phyloP scores from a whole-genome alignment of 176 grass and related monocot species.

The Oryza punctata region DNA sequence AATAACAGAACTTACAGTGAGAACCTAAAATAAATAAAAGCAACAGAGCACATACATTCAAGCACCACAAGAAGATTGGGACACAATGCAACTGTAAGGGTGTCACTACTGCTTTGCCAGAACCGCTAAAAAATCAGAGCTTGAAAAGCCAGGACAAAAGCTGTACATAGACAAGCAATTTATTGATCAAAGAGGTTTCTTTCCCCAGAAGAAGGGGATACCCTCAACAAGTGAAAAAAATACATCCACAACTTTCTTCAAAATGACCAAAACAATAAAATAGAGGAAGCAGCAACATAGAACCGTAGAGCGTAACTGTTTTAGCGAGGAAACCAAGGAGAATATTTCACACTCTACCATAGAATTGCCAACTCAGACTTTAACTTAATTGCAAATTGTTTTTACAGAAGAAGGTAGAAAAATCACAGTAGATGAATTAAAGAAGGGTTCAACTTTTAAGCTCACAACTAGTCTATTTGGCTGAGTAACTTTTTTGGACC shows the following conservation, averaged over 20 bases:
- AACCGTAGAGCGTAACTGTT: not conserved
- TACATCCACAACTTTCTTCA: not conserved
- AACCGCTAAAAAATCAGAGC: conserved; percentile 13
- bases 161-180: not conserved
- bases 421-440: not conserved
- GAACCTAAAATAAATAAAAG: conserved; percentile 15
- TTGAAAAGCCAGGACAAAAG: conserved; percentile 8
- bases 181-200: conserved; percentile 12
- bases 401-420: conserved; percentile 16
- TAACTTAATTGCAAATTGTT: not conserved
- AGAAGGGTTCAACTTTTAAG: conserved; percentile 9
- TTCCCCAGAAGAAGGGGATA: not conserved
- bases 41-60: not conserved
- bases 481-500: not conserved
- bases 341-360: not conserved
- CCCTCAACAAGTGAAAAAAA: not conserved
- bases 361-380: not conserved
- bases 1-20: conserved; percentile 27
- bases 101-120: conserved; percentile 26
- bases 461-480: not conserved
- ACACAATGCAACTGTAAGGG: conserved; percentile 14
- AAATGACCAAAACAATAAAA: not conserved
- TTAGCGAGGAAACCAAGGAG: not conserved
- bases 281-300: not conserved
- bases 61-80: conserved; percentile 30